Evolutionary conservation across 805 yeast genomes (phyloP), one percentile per base, ranked within the genome.

Genomic region (Wickerhamomyces queroliae): DNA sequence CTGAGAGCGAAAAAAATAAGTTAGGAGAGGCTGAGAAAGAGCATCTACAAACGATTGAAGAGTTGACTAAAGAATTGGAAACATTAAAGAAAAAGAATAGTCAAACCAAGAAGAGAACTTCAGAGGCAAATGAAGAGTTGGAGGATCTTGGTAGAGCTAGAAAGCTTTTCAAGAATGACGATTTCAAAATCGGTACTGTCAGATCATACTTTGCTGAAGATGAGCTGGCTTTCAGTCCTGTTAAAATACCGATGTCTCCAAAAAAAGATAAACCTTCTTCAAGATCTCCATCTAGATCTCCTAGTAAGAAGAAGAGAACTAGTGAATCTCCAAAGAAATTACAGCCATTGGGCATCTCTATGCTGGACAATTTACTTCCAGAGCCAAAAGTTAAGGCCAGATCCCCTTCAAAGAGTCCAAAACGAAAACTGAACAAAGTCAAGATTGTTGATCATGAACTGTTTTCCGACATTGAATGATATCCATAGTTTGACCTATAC

Each of bases 61-160:
- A 47, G 8, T 30, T 52, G 36, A 36, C 16, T 7, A 33, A 23
- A 17, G 36, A 39, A 24, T 40, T 15, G 37, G 40, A 10, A n/a
- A n/a, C n/a, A n/a, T n/a, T n/a, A n/a, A n/a, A n/a, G n/a, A n/a
- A n/a, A n/a, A n/a, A n/a, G 34, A 28, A 4, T 24, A n/a, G 18
- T 27, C 12, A 36, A n/a, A 19, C 27, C 15, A 17, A 37, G 10
- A 51, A 54, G 37, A 49, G 58, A 45, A 46, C 24, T 10, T 45
- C 48, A 2, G 50, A 45, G 7, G 9, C 12, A 5, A 12, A 18
- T 19, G 29, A 29, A 4, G 33, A 35, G n/a, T n/a, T n/a, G 7
- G 16, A 30, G 8, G 17, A n/a, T 7, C 7, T 5, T 5, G 19
- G 10, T 28, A 20, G 11, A 7, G 31, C 21, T 16, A 17, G 23